Evolutionary conservation across 2,329 filamentous ascomycete genomes (phyloP), one percentile per base, ranked within the genome.

Genomic region (Aspergillus tubingensis): DNA sequence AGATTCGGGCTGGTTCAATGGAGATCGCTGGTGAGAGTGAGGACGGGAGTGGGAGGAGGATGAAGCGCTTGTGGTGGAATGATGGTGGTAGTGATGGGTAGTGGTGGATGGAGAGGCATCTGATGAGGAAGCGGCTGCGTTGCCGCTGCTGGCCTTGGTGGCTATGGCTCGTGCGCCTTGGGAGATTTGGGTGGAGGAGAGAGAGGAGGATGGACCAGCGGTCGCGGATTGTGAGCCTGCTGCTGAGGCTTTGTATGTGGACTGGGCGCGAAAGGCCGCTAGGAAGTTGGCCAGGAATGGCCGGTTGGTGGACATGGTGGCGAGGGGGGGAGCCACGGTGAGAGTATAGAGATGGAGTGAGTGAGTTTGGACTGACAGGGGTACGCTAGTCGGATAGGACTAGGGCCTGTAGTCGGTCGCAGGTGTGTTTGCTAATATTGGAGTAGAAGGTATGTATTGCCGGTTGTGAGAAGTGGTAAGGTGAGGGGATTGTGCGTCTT

Each of bases 251-350:
- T 88, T 88, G 65, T 85, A 81, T 58, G 82, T 80, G 44, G 86
- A 86, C 70, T 88, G 86, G 54, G 87, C 85, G 54, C 87, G 82
- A 70, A 90, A 90, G 63, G 86, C 86, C 51, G 87, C 84, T 63
- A 89, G 82, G 77, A 89, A 88, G 78, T 86, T 86, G 66, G 86
- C 82, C 68, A 90, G 81, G 77, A 89, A 89, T 51, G 83, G 86
- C 60, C 86, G 78, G 77, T 89, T 88, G 65, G 85, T 87, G 2
- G 85, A 83, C 86, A 88, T 88, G 67, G 61, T 79, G 59, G 52
- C 58, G 44, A 19, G 30, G n/a, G 39, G 21, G 21, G n/a, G 39
- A 50, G 36, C n/a, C 32, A 19, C 19, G 17, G 47, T 36, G 32
- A 36, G 4, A 36, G n/a, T 30, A 13, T 41, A 30, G 41, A 25